Conservation (phyloP, 164 flowering plant genomes). For the Stephania yunnanensis region DNA sequence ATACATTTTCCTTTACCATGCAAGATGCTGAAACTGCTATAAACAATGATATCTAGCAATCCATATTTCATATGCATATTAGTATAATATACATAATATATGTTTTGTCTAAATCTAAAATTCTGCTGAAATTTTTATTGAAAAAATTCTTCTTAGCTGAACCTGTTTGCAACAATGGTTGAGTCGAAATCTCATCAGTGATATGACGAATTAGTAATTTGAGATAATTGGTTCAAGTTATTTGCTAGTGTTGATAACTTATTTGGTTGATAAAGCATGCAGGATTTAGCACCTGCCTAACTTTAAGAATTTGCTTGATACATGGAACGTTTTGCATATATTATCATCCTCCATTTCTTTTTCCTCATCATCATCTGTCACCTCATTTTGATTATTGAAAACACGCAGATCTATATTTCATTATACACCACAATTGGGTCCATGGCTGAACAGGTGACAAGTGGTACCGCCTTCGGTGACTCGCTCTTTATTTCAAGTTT, state of each 20-base stretch:
- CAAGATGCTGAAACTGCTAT: too few species aligned
- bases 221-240: too few species aligned
- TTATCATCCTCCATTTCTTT: background rate
- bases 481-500: constrained; percentile 57
- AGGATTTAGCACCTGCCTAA: background rate
- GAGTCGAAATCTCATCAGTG: background rate
- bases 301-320: background rate
- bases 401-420: constrained; percentile 72
- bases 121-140: too few species aligned
- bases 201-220: background rate
- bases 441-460: constrained; percentile 57
- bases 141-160: background rate
- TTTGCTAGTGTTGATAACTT: background rate
- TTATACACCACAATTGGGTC: constrained; percentile 61
- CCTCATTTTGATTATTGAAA: background rate
- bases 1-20: too few species aligned
- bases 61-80: too few species aligned
- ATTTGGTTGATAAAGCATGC: background rate
- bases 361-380: background rate
- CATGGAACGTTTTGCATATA: background rate
- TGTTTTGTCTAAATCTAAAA: too few species aligned
- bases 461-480: constrained; percentile 31
- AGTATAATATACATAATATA: too few species aligned
- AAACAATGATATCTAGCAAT: too few species aligned
- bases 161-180: background rate